phyloP scores from a whole-genome alignment of 495 filamentous ascomycete species.

The Aspergillus indologenus region DNA sequence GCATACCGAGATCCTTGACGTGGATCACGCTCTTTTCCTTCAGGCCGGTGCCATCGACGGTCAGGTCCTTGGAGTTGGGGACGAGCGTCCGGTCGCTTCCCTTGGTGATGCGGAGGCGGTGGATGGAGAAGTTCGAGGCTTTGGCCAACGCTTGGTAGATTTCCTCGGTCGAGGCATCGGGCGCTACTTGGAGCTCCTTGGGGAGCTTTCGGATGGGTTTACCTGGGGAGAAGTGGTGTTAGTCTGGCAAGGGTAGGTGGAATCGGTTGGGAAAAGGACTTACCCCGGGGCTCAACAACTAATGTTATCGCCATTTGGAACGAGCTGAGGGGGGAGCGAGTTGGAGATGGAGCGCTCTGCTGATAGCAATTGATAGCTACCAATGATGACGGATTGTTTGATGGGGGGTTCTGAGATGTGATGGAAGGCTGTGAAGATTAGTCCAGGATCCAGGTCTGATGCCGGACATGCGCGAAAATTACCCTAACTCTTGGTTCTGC shows the following conservation, averaged over 20 bases:
- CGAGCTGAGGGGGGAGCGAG: not conserved
- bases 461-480: too few relatives aligned
- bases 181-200: constrained; percentile 57
- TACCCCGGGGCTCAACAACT: constrained; percentile 42
- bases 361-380: not conserved
- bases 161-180: constrained; percentile 59
- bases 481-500: too few relatives aligned
- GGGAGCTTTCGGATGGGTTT: constrained; percentile 73
- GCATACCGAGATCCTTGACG: constrained; percentile 89
- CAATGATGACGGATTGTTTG: not conserved
- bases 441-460: too few relatives aligned
- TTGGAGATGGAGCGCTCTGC: not conserved
- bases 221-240: constrained; percentile 26
- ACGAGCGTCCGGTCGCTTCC: constrained; percentile 65
- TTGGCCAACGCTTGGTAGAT: constrained; percentile 57
- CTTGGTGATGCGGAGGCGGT: constrained; percentile 69
- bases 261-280: constrained; percentile 8
- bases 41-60: constrained; percentile 61
- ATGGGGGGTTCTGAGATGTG: too few relatives aligned
- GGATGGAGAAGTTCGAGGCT: constrained; percentile 50
- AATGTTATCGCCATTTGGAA: constrained; percentile 38
- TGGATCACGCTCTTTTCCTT: constrained; percentile 67
- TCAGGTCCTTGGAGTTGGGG: constrained; percentile 64
- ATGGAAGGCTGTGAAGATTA: too few relatives aligned
- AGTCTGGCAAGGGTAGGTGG: not conserved